Conservation (phyloP, 2,329 filamentous ascomycete genomes). For the Aspergillus versicolor region DNA sequence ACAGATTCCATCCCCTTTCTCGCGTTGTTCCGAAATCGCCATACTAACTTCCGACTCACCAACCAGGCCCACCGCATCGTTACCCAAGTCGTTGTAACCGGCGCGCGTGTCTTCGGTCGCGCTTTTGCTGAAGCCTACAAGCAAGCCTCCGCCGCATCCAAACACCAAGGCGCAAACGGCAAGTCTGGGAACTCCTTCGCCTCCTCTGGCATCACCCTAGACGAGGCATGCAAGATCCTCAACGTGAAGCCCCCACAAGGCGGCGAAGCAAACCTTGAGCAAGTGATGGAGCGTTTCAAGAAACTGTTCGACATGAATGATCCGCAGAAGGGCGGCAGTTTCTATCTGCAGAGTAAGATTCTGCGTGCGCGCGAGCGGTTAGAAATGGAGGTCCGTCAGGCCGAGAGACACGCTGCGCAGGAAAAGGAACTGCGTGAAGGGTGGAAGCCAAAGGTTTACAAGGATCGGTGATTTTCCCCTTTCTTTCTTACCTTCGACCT, state of each 20-base stretch:
- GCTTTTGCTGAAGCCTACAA: slow-evolving; percentile 94
- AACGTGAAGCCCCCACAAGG: slow-evolving; percentile 86
- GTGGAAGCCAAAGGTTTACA: slow-evolving; percentile 94
- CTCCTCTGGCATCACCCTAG: slow-evolving; percentile 78
- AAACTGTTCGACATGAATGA: slow-evolving; percentile 92
- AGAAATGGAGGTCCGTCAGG: slow-evolving; percentile 77
- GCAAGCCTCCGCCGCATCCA: slow-evolving; percentile 83
- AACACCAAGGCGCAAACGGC: slow-evolving; percentile 71
- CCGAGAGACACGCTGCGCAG: slow-evolving; percentile 67
- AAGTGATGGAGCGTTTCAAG: slow-evolving; percentile 86
- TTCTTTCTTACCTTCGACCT: not conserved
- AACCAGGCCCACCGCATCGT: slow-evolving; percentile 87
- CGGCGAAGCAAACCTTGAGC: slow-evolving; percentile 74
- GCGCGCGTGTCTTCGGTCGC: slow-evolving; percentile 85
- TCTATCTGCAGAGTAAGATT: slow-evolving; percentile 98
- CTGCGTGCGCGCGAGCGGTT: slow-evolving; percentile 87
- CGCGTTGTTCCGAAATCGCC: not conserved
- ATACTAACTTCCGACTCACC: slow-evolving; percentile 5
- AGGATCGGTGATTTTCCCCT: slow-evolving; percentile 62
- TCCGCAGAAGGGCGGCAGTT: slow-evolving; percentile 91
- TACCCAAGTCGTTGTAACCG: slow-evolving; percentile 87
- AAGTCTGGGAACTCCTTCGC: slow-evolving; percentile 50
- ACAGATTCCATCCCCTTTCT: not conserved
- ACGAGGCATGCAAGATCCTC: slow-evolving; percentile 95
- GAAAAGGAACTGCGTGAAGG: slow-evolving; percentile 81